These are phyloP conservation scores for Scheffersomyces cryptocercus DNA, from an alignment of 1,139 yeast genomes.

Conservation along the genomic window DNA sequence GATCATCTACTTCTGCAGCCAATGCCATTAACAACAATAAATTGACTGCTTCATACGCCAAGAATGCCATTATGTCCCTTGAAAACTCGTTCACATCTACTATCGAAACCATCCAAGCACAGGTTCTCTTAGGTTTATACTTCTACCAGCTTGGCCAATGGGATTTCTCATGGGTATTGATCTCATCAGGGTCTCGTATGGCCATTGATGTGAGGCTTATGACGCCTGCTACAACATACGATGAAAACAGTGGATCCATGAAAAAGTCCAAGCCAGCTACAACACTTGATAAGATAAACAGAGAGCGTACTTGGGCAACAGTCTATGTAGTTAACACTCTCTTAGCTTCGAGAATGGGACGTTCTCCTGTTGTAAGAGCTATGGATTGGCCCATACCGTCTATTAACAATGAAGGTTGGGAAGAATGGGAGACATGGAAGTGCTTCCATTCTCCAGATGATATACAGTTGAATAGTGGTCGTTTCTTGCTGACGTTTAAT, in stretches of 20 bases:
- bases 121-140: constrained; percentile 21
- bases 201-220: constrained; percentile 28
- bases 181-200: constrained; percentile 24
- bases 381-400: constrained; percentile 26
- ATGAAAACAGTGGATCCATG: constrained; percentile 5
- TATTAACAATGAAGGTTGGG: constrained; percentile 24
- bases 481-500: constrained; percentile 21
- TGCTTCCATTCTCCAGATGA: constrained; percentile 12
- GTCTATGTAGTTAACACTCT: constrained; percentile 22
- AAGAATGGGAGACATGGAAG: constrained; percentile 27
- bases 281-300: constrained; percentile 15
- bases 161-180: constrained; percentile 27
- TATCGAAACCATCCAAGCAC: constrained; percentile 26
- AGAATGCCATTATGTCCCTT: constrained; percentile 22
- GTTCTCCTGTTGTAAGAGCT: constrained; percentile 23
- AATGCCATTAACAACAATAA: constrained; percentile 2
- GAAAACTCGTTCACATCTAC: constrained; percentile 24
- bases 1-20: constrained; percentile 2
- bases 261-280: constrained; percentile 5
- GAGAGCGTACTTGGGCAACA: constrained; percentile 28
- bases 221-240: constrained; percentile 15
- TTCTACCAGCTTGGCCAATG: constrained; percentile 25
- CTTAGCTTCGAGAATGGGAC: constrained; percentile 24
- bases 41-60: constrained; percentile 16
- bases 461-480: constrained; percentile 18